Evolutionary conservation across 345 rosid species (phyloP).

Genomic region (Sonneratia caseolaris): DNA sequence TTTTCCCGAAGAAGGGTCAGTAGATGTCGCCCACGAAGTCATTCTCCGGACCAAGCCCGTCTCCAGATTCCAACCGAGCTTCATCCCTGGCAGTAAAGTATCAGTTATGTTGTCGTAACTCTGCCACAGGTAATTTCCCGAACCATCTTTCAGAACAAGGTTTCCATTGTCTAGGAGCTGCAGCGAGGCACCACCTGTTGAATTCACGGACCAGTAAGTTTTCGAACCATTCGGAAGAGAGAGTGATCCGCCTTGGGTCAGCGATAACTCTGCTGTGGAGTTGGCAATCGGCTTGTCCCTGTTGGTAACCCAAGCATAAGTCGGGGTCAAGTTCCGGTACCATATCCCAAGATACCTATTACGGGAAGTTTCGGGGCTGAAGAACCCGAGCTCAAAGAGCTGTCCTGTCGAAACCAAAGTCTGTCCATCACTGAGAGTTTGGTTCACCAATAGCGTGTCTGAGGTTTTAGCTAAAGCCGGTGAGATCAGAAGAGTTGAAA

Average conservation of each 20-base stretch:
- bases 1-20: slow-evolving; percentile 13
- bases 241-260: slow-evolving; percentile 12
- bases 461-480: not conserved
- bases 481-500: not conserved
- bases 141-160: slow-evolving; percentile 13
- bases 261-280: slow-evolving; percentile 10
- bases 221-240: slow-evolving; percentile 1
- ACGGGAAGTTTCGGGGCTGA: slow-evolving; percentile 5
- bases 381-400: slow-evolving; percentile 20
- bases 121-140: slow-evolving; percentile 19
- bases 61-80: slow-evolving; percentile 23
- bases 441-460: slow-evolving; percentile 8
- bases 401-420: slow-evolving; percentile 14
- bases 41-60: slow-evolving; percentile 16
- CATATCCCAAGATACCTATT: slow-evolving; percentile 18
- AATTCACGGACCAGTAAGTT: slow-evolving; percentile 10
- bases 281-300: slow-evolving; percentile 16
- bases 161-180: slow-evolving; percentile 25
- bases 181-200: slow-evolving; percentile 2
- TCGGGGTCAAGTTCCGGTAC: slow-evolving; percentile 15
- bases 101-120: slow-evolving; percentile 25
- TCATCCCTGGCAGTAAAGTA: slow-evolving; percentile 25
- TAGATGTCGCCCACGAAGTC: slow-evolving; percentile 18
- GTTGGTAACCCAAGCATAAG: slow-evolving; percentile 22
- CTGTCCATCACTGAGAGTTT: slow-evolving; percentile 10